Conservation (phyloP, 106 monocot genomes). For the Platanthera guangdongensis region DNA sequence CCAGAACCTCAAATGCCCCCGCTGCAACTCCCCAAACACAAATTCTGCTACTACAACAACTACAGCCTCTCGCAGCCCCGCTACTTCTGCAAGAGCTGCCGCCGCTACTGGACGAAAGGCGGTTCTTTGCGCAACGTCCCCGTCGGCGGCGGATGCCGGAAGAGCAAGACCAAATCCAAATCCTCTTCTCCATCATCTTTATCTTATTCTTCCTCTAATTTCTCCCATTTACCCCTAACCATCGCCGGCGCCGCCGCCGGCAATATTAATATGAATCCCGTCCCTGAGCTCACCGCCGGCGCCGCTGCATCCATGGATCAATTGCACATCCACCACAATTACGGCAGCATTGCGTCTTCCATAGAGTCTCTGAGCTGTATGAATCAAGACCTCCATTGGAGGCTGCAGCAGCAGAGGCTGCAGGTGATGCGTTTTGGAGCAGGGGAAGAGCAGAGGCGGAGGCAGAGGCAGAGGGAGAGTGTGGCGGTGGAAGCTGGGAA, state of each 20-base stretch:
- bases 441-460: not conserved
- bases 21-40: slow-evolving; percentile 65
- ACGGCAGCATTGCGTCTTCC: slow-evolving; percentile 21
- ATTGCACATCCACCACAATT: slow-evolving; percentile 1
- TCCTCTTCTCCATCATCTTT: slow-evolving; percentile 4
- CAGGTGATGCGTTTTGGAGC: slow-evolving; percentile 10
- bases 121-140: slow-evolving; percentile 9
- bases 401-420: slow-evolving; percentile 48
- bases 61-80: slow-evolving; percentile 47
- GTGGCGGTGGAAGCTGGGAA: not conserved
- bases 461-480: not conserved
- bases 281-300: not conserved
- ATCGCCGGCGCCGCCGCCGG: no score
- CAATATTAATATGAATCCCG: no score
- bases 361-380: slow-evolving; percentile 51
- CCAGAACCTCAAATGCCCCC: slow-evolving; percentile 42
- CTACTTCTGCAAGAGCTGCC: slow-evolving; percentile 52
- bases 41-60: slow-evolving; percentile 80
- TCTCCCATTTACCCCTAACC: no score
- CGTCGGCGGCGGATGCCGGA: slow-evolving; percentile 41
- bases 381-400: slow-evolving; percentile 55
- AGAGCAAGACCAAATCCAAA: slow-evolving; percentile 21
- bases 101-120: slow-evolving; percentile 48
- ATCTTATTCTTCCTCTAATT: not conserved
- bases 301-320: not conserved